Percentiles rank a stretch among this genome's conserved stretches.
Evolutionary conservation across 2,329 filamentous ascomycete genomes (phyloP).

Genomic region (Scopulariopsis brevicaulis): DNA sequence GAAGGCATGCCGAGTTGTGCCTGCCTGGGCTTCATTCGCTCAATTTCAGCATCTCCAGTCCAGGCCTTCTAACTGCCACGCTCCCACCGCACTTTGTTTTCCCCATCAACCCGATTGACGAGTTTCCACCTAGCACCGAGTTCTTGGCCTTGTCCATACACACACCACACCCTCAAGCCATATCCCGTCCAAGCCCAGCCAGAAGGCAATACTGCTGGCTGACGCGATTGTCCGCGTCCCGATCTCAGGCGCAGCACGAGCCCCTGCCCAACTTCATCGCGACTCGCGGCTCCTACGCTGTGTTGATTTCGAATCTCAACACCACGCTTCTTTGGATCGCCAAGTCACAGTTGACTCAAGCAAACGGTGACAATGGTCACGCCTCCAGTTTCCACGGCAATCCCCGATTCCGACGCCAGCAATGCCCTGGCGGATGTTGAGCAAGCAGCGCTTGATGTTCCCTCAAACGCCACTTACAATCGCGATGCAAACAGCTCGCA

Average conservation of each 20-base stretch:
- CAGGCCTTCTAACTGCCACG: not conserved
- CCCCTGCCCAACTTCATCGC: not conserved
- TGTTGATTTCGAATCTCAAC: not conserved
- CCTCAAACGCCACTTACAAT: not conserved
- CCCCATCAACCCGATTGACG: not conserved
- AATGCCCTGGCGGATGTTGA: not conserved
- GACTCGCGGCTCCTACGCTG: not conserved
- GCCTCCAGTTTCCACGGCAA: not conserved
- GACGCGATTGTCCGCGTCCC: not conserved
- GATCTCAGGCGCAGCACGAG: not conserved
- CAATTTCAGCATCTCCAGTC: not conserved
- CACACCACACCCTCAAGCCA: too few relatives aligned
- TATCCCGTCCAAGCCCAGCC: too few relatives aligned
- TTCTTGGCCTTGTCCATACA: too few relatives aligned
- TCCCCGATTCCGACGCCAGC: not conserved
- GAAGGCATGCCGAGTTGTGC: not conserved
- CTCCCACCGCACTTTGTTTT: not conserved
- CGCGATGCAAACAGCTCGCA: not conserved
- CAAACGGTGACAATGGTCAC: not conserved
- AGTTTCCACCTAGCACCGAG: too few relatives aligned
- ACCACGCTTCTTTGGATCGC: not conserved
- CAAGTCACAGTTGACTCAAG: not conserved
- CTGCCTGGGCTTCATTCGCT: not conserved
- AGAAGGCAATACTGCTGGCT: not conserved
- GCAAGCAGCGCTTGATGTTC: not conserved